phyloP scores from a whole-genome alignment of 306 rosid species.

The Lupinus albus region DNA sequence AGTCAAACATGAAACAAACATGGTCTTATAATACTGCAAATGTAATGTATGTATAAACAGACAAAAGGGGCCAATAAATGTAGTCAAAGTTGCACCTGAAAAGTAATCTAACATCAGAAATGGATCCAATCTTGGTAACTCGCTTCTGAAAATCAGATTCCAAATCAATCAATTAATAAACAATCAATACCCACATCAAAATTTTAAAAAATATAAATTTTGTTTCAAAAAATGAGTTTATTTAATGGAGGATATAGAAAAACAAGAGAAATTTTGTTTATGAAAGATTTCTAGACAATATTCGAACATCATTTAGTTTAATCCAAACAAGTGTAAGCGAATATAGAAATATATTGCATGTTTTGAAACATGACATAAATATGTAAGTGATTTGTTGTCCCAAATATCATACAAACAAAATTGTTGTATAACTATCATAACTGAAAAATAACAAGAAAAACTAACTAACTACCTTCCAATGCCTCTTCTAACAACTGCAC shows the following conservation, averaged over 20 bases:
- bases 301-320: no score
- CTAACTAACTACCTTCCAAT: slow-evolving; percentile 50
- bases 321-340: no score
- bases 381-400: no score
- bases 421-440: no score
- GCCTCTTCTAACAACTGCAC: slow-evolving; percentile 55
- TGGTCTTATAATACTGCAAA: not conserved
- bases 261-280: not conserved
- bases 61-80: not conserved
- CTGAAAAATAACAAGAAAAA: no score
- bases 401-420: no score
- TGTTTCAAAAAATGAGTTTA: no score
- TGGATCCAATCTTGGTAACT: slow-evolving; percentile 54
- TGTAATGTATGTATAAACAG: not conserved
- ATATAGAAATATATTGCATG: no score
- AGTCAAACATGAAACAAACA: slow-evolving; percentile 30
- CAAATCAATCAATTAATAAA: not conserved
- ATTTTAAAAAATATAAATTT: no score
- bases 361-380: no score
- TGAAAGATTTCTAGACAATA: no score
- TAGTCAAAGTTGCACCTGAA: slow-evolving; percentile 44
- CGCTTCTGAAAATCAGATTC: slow-evolving; percentile 37
- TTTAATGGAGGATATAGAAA: not conserved
- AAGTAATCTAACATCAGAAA: slow-evolving; percentile 54
- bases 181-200: slow-evolving; percentile 25